phyloP scores from a whole-genome alignment of 1,284 basidiomycete genomes.

The Sporisorium reilianum region DNA sequence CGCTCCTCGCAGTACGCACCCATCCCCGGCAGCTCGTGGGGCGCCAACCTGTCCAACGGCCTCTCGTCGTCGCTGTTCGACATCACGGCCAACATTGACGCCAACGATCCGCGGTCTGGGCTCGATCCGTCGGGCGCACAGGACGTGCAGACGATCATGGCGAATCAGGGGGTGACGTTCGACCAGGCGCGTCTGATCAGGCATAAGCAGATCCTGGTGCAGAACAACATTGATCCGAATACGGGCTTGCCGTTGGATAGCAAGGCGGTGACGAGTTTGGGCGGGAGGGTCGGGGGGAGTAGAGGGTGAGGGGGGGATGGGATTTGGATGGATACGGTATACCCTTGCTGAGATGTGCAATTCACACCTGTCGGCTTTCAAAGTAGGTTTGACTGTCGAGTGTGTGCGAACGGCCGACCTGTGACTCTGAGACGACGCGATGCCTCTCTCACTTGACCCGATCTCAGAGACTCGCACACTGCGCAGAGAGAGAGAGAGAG shows the following conservation, averaged over 20 bases:
- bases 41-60: constrained; percentile 33
- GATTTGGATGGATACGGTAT: not conserved
- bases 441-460: too few relatives aligned
- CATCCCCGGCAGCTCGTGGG: constrained; percentile 51
- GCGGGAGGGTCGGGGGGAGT: constrained; percentile 9
- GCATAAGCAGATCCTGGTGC: constrained; percentile 52
- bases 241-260: constrained; percentile 64
- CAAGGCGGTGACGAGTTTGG: constrained; percentile 63
- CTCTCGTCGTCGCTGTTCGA: constrained; percentile 60
- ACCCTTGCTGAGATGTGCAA: not conserved
- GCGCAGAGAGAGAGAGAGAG: too few relatives aligned
- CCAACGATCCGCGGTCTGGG: constrained; percentile 52
- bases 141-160: constrained; percentile 62
- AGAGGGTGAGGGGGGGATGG: not conserved
- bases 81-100: constrained; percentile 60
- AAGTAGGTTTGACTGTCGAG: too few relatives aligned
- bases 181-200: constrained; percentile 65
- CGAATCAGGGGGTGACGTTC: constrained; percentile 51
- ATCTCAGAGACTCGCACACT: too few relatives aligned
- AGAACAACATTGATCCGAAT: constrained; percentile 63
- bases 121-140: constrained; percentile 59
- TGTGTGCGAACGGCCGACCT: too few relatives aligned
- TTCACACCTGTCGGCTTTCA: too few relatives aligned
- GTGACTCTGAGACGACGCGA: too few relatives aligned
- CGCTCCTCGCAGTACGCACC: constrained; percentile 12